Percentiles rank a stretch among this genome's conserved stretches.
Evolutionary conservation across 768 basidiomycete species (phyloP).

Genomic region (Tephrocybe sp.): DNA sequence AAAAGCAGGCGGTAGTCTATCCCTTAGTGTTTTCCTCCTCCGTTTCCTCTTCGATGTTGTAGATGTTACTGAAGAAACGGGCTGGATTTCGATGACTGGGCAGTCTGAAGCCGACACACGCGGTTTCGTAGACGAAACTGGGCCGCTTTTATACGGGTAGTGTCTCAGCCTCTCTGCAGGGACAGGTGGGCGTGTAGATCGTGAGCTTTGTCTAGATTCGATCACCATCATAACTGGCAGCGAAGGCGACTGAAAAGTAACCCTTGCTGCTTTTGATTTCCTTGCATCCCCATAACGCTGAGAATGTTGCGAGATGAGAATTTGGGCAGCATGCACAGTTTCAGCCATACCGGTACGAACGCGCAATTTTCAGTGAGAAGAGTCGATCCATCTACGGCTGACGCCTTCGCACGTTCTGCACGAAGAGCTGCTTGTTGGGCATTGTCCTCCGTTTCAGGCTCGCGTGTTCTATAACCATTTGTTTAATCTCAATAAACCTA

Average conservation of each 20-base stretch:
- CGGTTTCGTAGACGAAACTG: slow-evolving; percentile 1
- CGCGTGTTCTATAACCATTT: slow-evolving; percentile 37
- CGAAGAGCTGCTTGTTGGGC: slow-evolving; percentile 43
- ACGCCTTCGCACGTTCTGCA: slow-evolving; percentile 33
- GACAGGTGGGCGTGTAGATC: slow-evolving; percentile 44
- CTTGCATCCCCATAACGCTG: slow-evolving; percentile 1
- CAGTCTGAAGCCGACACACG: slow-evolving; percentile 16
- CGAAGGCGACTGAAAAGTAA: not conserved
- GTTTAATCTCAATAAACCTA: not conserved
- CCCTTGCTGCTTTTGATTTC: slow-evolving; percentile 1
- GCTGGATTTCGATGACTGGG: slow-evolving; percentile 21
- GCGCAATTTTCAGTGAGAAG: slow-evolving; percentile 25
- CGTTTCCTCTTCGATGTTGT: slow-evolving; percentile 14
- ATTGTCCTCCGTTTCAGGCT: slow-evolving; percentile 52
- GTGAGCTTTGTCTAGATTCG: slow-evolving; percentile 25
- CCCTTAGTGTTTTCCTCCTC: slow-evolving; percentile 20
- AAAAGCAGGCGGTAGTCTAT: slow-evolving; percentile 35
- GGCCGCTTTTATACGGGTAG: slow-evolving; percentile 32
- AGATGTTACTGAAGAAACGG: not conserved
- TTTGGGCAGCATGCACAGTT: not conserved
- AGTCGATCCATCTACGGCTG: slow-evolving; percentile 38
- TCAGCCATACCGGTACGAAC: slow-evolving; percentile 19
- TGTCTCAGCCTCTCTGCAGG: slow-evolving; percentile 24
- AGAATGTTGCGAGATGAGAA: not conserved
- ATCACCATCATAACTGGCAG: slow-evolving; percentile 30